Base-by-base conservation (phyloP, 139 green algal genomes). In the Auxenochlorella pyrenoidosa region DNA sequence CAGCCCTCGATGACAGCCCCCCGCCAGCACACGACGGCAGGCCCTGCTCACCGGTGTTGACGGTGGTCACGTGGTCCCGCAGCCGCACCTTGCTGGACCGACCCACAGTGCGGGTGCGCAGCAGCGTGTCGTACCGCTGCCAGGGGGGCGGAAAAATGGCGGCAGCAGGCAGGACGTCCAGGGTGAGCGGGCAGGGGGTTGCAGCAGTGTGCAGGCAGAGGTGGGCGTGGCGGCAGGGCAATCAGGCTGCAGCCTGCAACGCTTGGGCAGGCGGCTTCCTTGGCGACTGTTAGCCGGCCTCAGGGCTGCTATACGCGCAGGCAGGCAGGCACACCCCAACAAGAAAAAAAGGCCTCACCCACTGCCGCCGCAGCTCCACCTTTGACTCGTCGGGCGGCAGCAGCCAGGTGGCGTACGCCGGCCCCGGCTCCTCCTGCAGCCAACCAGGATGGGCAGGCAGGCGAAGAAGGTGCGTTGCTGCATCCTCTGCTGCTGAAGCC, bases 341-440 rank as follows among this genome's bases (percentile, higher is more conserved):
- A 10, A 4, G 4, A 6, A 34, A 34, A 10, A 4, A 28, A 32
- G 38, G 38, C 38, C 85, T 63, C 70, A 89, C 86, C 28, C 82
- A 47, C 36, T 54, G 34, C 30, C 63, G 54, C 18, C 89, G 79
- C 32, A 66, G 32, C 26, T 65, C 59, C 26, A 89, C 59, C 21
- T 88, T 85, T 12, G 22, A 28, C 28, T 34, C 51, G 6, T 86
- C 44, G 0, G 58, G 70, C 5, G 84, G 60, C 28, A 47, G 47
- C 65, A 85, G 40, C 87, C 89, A 90, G 54, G 81, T 63, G 78
- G 58, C 79, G 36, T 87, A n/a, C 32, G 72, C 19, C 26, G 66
- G 63, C 3, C 60, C 82, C 15, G 44, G 71, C 70, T 92, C 87
- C 79, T 87, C 87, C 80, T 68, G 51, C 47, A 68, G 13, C 24